Evolutionary conservation across 2,329 filamentous ascomycete species (phyloP).

Genomic region (Daldinia eschscholtzii): DNA sequence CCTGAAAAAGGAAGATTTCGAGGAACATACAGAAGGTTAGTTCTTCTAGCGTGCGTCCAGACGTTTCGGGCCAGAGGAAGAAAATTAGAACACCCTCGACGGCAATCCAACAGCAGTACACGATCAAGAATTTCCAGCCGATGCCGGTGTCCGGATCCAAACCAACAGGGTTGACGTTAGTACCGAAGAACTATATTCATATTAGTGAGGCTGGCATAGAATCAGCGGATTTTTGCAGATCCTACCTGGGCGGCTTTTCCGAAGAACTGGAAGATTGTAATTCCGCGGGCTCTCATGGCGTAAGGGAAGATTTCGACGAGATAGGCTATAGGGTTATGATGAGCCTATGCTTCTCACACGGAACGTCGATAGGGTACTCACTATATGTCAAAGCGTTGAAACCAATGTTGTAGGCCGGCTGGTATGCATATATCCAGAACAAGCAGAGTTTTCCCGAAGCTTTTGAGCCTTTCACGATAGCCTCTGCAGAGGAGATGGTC

Average conservation of each 20-base stretch:
- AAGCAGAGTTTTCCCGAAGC: constrained; percentile 58
- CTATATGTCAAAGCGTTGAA: constrained; percentile 72
- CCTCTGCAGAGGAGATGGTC: constrained; percentile 61
- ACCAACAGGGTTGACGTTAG: constrained; percentile 50
- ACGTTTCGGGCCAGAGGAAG: constrained; percentile 84
- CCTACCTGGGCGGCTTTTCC: constrained; percentile 50
- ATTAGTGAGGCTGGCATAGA: constrained; percentile 1
- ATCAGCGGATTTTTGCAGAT: not conserved
- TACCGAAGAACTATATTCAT: constrained; percentile 58
- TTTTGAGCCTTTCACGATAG: constrained; percentile 47
- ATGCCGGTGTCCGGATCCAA: constrained; percentile 52
- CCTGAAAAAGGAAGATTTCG: not conserved
- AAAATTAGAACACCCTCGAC: constrained; percentile 66
- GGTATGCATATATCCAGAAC: constrained; percentile 69
- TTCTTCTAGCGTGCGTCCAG: constrained; percentile 80
- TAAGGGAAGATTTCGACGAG: constrained; percentile 68
- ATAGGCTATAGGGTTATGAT: constrained; percentile 52
- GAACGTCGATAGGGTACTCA: constrained; percentile 45
- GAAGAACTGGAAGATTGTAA: constrained; percentile 56
- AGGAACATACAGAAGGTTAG: constrained; percentile 49
- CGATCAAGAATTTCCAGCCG: constrained; percentile 49
- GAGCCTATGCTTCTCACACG: not conserved
- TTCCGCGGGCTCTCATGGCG: constrained; percentile 65
- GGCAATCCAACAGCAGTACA: constrained; percentile 51
- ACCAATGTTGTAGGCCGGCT: constrained; percentile 69